Evolutionary conservation across 2,329 filamentous ascomycete genomes (phyloP).

Genomic region (Epicoccum sorghinum): DNA sequence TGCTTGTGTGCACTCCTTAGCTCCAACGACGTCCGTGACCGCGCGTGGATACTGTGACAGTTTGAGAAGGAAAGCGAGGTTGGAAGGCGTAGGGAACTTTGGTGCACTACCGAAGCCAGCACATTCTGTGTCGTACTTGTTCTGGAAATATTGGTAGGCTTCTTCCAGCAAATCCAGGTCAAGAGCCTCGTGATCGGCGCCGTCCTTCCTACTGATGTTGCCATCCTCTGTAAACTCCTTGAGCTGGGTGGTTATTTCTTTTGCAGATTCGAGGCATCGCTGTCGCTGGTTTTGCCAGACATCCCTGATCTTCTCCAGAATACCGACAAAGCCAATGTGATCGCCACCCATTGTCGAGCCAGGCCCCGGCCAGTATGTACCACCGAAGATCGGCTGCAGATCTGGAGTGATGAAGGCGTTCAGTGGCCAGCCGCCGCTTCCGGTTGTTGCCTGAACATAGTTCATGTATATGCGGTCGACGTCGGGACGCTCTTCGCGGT

Average conservation of each 20-base stretch:
- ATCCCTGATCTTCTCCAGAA: constrained; percentile 75
- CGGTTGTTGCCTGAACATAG: constrained; percentile 92
- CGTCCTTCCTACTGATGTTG: constrained; percentile 59
- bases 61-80: constrained; percentile 80
- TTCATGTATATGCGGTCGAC: constrained; percentile 98
- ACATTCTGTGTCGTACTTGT: constrained; percentile 27
- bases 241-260: constrained; percentile 80
- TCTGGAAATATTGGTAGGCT: constrained; percentile 63
- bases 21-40: constrained; percentile 86
- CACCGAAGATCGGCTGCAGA: constrained; percentile 91
- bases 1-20: constrained; percentile 74
- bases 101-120: constrained; percentile 74
- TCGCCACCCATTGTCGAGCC: constrained; percentile 61
- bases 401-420: constrained; percentile 97
- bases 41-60: constrained; percentile 72
- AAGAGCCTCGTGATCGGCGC: constrained; percentile 68
- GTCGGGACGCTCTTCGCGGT: constrained; percentile 91
- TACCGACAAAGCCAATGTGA: constrained; percentile 79
- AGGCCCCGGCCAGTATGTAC: constrained; percentile 92
- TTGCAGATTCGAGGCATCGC: constrained; percentile 82
- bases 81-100: constrained; percentile 89
- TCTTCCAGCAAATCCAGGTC: constrained; percentile 93
- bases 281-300: constrained; percentile 84
- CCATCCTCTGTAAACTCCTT: constrained; percentile 89
- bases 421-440: constrained; percentile 88